Percentiles rank a stretch among this genome's conserved stretches.
These are phyloP conservation scores for Xylaria scruposa DNA, from an alignment of 495 filamentous ascomycete species.

Conservation along the genomic window DNA sequence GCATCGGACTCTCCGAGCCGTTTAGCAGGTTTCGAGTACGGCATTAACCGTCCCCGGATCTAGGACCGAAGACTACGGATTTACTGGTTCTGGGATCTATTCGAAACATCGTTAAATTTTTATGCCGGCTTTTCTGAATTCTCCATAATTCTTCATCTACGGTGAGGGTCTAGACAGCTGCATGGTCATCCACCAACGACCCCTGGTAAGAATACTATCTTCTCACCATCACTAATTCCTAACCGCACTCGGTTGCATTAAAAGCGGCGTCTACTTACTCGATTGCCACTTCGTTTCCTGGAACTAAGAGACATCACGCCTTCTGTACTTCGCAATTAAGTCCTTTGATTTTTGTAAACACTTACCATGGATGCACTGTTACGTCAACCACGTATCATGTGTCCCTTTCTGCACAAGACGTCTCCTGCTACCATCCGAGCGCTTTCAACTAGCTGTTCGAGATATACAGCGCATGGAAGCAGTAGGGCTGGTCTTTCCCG, in stretches of 20 bases:
- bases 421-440: background rate
- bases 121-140: background rate
- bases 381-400: background rate
- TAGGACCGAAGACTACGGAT: background rate
- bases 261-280: constrained; percentile 3
- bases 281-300: background rate
- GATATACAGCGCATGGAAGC: background rate
- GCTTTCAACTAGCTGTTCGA: background rate
- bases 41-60: background rate
- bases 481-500: background rate
- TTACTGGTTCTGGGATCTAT: background rate
- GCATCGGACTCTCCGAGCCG: background rate
- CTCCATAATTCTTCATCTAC: background rate
- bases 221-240: background rate
- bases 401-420: constrained; percentile 3
- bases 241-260: background rate
- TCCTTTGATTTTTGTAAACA: background rate
- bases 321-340: background rate
- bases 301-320: background rate
- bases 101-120: background rate
- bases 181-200: background rate
- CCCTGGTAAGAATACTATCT: background rate
- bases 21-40: background rate
- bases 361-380: background rate
- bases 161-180: background rate